phyloP scores from a whole-genome alignment of 306 rosid species.

The Erythrophleum fordii region DNA sequence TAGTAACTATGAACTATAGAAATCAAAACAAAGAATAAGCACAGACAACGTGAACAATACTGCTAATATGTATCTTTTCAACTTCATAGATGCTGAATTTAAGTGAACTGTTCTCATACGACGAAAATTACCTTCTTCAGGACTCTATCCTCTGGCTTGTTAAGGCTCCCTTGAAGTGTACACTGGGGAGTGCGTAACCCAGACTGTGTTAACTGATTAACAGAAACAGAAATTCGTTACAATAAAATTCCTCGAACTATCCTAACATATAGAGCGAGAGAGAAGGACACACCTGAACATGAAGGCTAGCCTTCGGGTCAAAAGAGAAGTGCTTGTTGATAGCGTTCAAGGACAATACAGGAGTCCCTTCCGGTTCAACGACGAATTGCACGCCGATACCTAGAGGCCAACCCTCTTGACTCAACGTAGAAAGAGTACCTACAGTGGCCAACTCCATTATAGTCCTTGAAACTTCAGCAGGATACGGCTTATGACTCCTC shows the following conservation, averaged over 20 bases:
- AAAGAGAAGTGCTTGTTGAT: constrained; percentile 35
- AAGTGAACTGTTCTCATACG: neutral
- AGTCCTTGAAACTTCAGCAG: constrained; percentile 89
- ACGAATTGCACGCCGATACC: constrained; percentile 81
- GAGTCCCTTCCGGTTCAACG: constrained; percentile 77
- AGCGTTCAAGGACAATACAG: constrained; percentile 65
- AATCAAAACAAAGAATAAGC: neutral
- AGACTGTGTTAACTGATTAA: constrained; percentile 64
- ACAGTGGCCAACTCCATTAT: constrained; percentile 75
- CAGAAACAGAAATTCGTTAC: constrained; percentile 22
- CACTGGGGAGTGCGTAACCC: constrained; percentile 92
- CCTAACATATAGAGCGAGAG: neutral
- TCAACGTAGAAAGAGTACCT: constrained; percentile 73
- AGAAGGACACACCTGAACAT: constrained; percentile 66
- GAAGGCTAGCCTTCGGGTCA: constrained; percentile 67
- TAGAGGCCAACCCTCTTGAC: constrained; percentile 69
- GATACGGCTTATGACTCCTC: constrained; percentile 60
- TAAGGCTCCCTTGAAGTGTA: constrained; percentile 77
- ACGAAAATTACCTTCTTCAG: constrained; percentile 48
- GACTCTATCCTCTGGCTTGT: constrained; percentile 63
- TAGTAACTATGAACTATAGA: neutral
- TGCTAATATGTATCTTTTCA: neutral
- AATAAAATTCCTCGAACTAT: constrained; percentile 2
- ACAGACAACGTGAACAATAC: neutral
- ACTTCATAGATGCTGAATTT: neutral